Evolutionary conservation across 176 grass and related monocot genomes (phyloP).

Genomic region (Zea luxurians): DNA sequence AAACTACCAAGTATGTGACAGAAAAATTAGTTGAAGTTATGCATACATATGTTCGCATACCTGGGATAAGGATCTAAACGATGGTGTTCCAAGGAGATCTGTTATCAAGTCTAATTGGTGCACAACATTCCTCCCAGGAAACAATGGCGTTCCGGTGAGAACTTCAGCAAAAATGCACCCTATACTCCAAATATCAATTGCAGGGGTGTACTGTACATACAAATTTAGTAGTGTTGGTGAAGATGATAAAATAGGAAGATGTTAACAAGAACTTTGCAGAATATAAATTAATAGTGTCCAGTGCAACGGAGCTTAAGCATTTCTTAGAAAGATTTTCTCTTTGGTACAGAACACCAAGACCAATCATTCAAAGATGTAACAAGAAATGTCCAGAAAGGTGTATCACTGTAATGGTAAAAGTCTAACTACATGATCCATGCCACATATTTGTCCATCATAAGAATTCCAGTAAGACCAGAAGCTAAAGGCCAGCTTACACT

Average conservation of each 20-base stretch:
- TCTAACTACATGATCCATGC: neutral
- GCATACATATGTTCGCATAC: constrained; percentile 44
- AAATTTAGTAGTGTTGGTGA: constrained; percentile 10
- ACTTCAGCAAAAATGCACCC: constrained; percentile 94
- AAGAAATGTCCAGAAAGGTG: constrained; percentile 13
- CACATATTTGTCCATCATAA: constrained; percentile 12
- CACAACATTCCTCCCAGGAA: constrained; percentile 88
- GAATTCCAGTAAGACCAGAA: constrained; percentile 12
- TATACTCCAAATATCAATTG: constrained; percentile 93
- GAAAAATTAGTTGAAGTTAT: constrained; percentile 2
- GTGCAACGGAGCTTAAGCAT: constrained; percentile 28
- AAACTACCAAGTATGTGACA: constrained; percentile 20
- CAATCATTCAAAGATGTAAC: neutral
- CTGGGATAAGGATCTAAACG: constrained; percentile 51
- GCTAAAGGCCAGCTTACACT: constrained; percentile 57
- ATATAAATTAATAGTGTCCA: neutral
- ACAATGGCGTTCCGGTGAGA: constrained; percentile 62
- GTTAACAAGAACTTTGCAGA: constrained; percentile 11
- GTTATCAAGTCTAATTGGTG: constrained; percentile 91
- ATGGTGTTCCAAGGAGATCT: constrained; percentile 69
- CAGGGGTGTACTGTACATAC: constrained; percentile 35
- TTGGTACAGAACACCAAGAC: neutral
- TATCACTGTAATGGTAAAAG: neutral
- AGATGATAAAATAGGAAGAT: constrained; percentile 21
- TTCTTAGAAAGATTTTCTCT: constrained; percentile 14